A percentile compares a stretch with the other conserved stretches of the same genome.
phyloP scores from a whole-genome alignment of 106 monocot genomes.

The Dactylorhiza incarnata region DNA sequence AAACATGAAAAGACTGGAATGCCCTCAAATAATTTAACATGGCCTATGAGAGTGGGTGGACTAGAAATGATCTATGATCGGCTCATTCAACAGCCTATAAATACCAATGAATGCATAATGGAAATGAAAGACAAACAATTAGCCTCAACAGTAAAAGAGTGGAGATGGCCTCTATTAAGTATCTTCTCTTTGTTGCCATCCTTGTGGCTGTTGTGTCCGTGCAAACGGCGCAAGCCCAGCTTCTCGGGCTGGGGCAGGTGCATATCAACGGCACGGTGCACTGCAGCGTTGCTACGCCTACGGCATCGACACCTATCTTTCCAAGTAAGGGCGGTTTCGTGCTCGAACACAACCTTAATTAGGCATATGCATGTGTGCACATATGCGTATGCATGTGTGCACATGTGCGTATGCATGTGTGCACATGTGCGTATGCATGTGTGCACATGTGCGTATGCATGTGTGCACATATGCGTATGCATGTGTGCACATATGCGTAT shows the following conservation, averaged over 20 bases:
- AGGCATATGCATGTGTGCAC: neutral
- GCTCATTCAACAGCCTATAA: neutral
- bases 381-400: neutral
- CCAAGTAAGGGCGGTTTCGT: constrained; percentile 20
- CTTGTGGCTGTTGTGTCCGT: constrained; percentile 7
- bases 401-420: too few species aligned
- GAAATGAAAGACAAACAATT: neutral
- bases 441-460: neutral
- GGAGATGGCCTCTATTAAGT: neutral
- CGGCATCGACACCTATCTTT: constrained; percentile 19
- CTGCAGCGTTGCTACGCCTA: constrained; percentile 18
- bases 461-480: too few species aligned
- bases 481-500: too few species aligned
- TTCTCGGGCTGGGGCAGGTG: constrained; percentile 23
- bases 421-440: too few species aligned
- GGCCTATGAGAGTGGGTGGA: too few species aligned
- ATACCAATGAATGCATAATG: neutral
- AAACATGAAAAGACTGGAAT: too few species aligned
- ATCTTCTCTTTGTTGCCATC: constrained; percentile 11
- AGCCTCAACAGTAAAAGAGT: neutral
- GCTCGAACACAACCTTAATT: neutral
- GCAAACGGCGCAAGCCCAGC: constrained; percentile 20
- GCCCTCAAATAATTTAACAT: too few species aligned
- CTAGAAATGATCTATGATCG: too few species aligned
- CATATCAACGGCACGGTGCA: constrained; percentile 32